Base-by-base conservation (phyloP, 1,284 basidiomycete species). In the Exobasidium rhododendri region DNA sequence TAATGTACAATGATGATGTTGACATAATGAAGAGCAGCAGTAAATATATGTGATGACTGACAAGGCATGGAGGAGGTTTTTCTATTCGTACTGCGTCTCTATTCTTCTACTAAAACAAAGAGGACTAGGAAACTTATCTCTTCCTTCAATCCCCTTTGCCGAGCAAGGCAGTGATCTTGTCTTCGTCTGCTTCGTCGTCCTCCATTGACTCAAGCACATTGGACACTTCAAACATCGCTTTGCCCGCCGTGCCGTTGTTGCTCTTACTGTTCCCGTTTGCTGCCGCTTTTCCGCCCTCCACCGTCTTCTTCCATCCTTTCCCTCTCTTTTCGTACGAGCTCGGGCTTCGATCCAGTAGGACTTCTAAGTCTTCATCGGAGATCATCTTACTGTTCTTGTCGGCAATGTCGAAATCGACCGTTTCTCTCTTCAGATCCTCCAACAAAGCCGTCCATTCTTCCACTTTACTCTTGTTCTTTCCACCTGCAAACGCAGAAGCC, bases 371-470 rank as follows among this genome's bases (percentile, higher is more conserved):
- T 47, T 84, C 84, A 65, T 94, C 89, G 58, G 67, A 88, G 74
- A 97, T 85, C 62, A 97, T 87, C 61, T 86, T 85, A 84, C 89
- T 78, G 22, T 87, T 89, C 68, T 87, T 85, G 11, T 86, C 85
- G 14, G 91, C 90, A n/a, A 94, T 59, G 90, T 86, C 64, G 96
- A 91, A 76, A 92, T 88, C 81, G 96, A 91, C 22, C 88, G 88
- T 74, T 96, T 92, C 4, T 94, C 85, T 56, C 85, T 85, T n/a
- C 88, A 86, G 0, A 92, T 90, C 83, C 93, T 75, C 73, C 13
- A 56, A 35, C 44, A 71, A 28, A 28, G 65, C 62, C 20, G 66
- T 62, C 31, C 62, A 63, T 53, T 69, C 62, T n/a, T 61, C 58
- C 4, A 43, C 35, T 47, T 31, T 28, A 22, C 26, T 47, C 5